phyloP scores from a whole-genome alignment of 805 yeast genomes.

The Wickerhamiella slavikovae region DNA sequence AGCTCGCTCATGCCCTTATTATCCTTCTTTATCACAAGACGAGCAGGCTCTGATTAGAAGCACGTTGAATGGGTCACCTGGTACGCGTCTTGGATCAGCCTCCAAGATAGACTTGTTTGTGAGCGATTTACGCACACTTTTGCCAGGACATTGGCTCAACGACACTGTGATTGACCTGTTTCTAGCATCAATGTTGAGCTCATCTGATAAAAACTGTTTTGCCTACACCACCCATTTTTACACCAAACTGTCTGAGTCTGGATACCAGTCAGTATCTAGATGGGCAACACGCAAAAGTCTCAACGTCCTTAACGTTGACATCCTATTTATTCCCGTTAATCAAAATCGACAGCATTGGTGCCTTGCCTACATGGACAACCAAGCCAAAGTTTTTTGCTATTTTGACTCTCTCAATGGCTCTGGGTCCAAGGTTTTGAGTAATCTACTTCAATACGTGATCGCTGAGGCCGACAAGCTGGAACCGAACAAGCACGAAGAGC shows the following conservation, averaged over 20 bases:
- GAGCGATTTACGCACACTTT: conserved; percentile 50
- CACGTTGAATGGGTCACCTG: no score
- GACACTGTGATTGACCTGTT: conserved; percentile 80
- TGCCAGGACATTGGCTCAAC: conserved; percentile 65
- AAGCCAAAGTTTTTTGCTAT: conserved; percentile 36
- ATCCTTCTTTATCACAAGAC: no score
- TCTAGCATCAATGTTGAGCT: conserved; percentile 31
- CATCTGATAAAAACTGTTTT: conserved; percentile 19
- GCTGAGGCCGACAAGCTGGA: conserved; percentile 41
- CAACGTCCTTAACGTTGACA: conserved; percentile 40
- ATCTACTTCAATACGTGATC: conserved; percentile 38
- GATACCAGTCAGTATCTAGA: conserved; percentile 59
- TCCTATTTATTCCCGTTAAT: conserved; percentile 72
- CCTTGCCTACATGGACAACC: conserved; percentile 53
- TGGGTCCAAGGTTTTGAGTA: conserved; percentile 23
- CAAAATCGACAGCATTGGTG: conserved; percentile 81
- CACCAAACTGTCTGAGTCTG: conserved; percentile 46
- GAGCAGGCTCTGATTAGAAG: no score
- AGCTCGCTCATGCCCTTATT: no score
- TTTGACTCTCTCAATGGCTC: conserved; percentile 50
- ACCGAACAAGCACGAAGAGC: conserved; percentile 18
- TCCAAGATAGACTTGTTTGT: conserved; percentile 35
- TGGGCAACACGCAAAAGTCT: conserved; percentile 69
- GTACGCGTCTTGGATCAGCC: conserved; percentile 6
- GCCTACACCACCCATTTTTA: conserved; percentile 82